These are phyloP conservation scores for Penicillium sp. DNA, from an alignment of 2,329 filamentous ascomycete species.

Conservation along the genomic window DNA sequence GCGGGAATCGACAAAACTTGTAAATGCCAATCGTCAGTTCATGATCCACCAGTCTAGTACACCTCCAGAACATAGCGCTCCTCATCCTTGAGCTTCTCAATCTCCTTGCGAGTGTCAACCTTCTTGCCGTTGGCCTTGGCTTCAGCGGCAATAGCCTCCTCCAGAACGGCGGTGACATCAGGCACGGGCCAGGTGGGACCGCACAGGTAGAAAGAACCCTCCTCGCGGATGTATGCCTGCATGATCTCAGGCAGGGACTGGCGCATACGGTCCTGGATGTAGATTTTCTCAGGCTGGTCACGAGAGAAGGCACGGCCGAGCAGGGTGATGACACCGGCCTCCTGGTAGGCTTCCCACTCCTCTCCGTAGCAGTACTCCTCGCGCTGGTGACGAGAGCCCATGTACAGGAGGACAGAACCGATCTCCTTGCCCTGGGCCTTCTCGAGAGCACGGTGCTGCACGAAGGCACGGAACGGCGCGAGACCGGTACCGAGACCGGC, in stretches of 20 bases:
- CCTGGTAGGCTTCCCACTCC: constrained; percentile 98
- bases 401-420: constrained; percentile 88
- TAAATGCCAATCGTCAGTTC: constrained; percentile 18
- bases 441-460: constrained; percentile 97
- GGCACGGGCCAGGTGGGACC: constrained; percentile 98
- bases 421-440: constrained; percentile 97
- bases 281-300: constrained; percentile 97
- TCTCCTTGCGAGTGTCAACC: constrained; percentile 83
- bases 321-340: constrained; percentile 90
- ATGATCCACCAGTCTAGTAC: constrained; percentile 60
- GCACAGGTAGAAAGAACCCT: constrained; percentile 94
- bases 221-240: constrained; percentile 79
- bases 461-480: constrained; percentile 97
- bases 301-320: constrained; percentile 92
- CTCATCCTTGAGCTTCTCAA: constrained; percentile 95
- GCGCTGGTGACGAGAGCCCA: constrained; percentile 93
- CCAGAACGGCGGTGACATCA: constrained; percentile 87
- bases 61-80: constrained; percentile 94
- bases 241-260: constrained; percentile 80
- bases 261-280: constrained; percentile 98
- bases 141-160: constrained; percentile 83
- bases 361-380: constrained; percentile 99
- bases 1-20: constrained; percentile 19
- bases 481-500: constrained; percentile 96
- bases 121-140: constrained; percentile 68